Evolutionary conservation across 1,284 basidiomycete species (phyloP).

Genomic region (Grifola frondosa): DNA sequence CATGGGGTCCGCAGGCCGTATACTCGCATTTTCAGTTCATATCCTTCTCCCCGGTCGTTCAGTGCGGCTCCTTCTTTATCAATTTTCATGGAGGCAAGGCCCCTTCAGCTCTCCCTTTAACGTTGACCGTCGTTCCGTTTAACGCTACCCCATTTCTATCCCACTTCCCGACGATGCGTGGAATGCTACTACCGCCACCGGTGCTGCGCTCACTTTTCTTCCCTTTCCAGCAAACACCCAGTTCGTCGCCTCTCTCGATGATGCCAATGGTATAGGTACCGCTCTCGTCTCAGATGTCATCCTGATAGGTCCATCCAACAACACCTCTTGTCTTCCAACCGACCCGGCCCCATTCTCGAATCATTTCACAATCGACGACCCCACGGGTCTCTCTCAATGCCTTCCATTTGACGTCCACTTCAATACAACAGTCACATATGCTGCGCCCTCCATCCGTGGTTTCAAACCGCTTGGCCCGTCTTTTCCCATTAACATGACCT

Average conservation of each 20-base stretch:
- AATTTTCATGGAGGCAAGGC: slow-evolving; percentile 41
- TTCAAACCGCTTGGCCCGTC: slow-evolving; percentile 46
- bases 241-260: slow-evolving; percentile 58
- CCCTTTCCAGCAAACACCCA: slow-evolving; percentile 48
- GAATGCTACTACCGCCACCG: slow-evolving; percentile 39
- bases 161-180: slow-evolving; percentile 39
- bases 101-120: slow-evolving; percentile 40
- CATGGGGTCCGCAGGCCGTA: slow-evolving; percentile 48
- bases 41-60: slow-evolving; percentile 48
- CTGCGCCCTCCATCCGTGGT: slow-evolving; percentile 42
- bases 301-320: slow-evolving; percentile 39
- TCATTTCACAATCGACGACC: slow-evolving; percentile 27
- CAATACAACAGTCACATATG: slow-evolving; percentile 33
- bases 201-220: slow-evolving; percentile 49
- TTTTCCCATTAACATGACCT: slow-evolving; percentile 37
- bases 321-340: slow-evolving; percentile 44
- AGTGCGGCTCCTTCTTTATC: slow-evolving; percentile 54
- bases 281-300: slow-evolving; percentile 51
- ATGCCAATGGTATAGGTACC: slow-evolving; percentile 38
- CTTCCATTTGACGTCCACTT: slow-evolving; percentile 47
- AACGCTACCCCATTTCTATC: slow-evolving; percentile 49
- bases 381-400: slow-evolving; percentile 44
- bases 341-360: slow-evolving; percentile 4
- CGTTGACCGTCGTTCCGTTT: slow-evolving; percentile 55
- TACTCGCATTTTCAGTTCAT: slow-evolving; percentile 42